These are phyloP conservation scores for Malassezia caprae DNA, from an alignment of 1,284 basidiomycete genomes.

Conservation along the genomic window DNA sequence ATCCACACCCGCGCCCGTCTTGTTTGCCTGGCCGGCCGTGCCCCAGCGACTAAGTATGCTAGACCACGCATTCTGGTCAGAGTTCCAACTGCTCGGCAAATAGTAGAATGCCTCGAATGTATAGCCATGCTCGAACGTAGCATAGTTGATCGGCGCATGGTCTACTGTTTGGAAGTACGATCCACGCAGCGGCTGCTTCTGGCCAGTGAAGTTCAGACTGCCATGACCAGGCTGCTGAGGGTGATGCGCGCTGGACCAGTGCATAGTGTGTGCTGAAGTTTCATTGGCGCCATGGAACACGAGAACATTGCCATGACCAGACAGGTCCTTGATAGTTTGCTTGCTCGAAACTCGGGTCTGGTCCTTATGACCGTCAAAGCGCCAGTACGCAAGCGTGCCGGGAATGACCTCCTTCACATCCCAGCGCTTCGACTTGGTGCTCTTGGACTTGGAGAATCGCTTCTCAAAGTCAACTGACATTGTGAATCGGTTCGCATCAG, in stretches of 20 bases:
- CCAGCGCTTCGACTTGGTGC: background rate
- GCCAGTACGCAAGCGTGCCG: conserved; percentile 5
- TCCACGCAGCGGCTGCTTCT: conserved; percentile 2
- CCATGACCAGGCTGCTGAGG: conserved; percentile 3
- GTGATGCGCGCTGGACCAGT: background rate
- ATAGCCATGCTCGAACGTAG: conserved; percentile 4
- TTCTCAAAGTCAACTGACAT: background rate
- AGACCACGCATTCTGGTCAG: conserved; percentile 2
- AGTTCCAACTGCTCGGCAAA: background rate
- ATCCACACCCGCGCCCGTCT: background rate
- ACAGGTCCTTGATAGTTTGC: background rate
- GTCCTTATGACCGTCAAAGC: background rate
- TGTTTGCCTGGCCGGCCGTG: conserved; percentile 2
- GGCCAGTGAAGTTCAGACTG: conserved; percentile 1
- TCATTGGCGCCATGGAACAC: background rate
- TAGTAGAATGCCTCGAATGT: conserved; percentile 7
- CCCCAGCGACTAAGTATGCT: conserved; percentile 1
- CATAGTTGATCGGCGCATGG: conserved; percentile 1
- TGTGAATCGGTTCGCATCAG: background rate
- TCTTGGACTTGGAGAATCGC: background rate
- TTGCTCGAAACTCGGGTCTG: background rate
- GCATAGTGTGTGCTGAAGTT: background rate
- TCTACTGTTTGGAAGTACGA: conserved; percentile 1
- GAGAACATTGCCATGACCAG: background rate
- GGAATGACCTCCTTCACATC: background rate